Percentiles rank a stretch among this genome's conserved stretches.
Conservation (phyloP, 257 asterid genomes). For the Solanum ahanhuiri region DNA sequence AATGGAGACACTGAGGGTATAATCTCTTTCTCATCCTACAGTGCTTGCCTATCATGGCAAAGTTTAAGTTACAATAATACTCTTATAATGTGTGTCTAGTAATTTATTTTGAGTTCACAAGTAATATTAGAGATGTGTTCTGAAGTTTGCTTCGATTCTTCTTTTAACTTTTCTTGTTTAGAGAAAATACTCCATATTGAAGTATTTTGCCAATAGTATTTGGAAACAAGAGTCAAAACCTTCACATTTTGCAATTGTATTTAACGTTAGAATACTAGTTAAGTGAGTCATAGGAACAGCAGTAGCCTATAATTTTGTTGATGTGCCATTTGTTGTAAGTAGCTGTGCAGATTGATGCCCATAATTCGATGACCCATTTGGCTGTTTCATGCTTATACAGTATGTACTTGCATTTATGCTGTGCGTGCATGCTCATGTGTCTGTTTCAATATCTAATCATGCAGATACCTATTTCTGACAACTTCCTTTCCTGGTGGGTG, state of each 20-base stretch:
- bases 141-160: neutral
- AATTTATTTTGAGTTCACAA: neutral
- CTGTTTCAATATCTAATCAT: neutral
- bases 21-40: neutral
- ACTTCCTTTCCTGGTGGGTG: neutral
- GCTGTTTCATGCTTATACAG: neutral
- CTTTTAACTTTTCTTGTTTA: neutral
- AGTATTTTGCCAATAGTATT: neutral
- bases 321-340: neutral
- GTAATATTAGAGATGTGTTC: neutral
- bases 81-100: neutral
- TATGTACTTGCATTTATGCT: neutral
- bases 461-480: neutral
- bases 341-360: neutral
- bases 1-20: constrained; percentile 92
- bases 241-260: neutral
- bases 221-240: neutral
- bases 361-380: neutral
- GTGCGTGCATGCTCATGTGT: neutral
- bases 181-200: neutral
- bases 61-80: neutral
- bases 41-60: neutral
- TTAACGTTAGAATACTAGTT: neutral
- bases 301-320: neutral
- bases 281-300: neutral